Conservation (phyloP, 306 rosid genomes). For the Styphnolobium japonicum region DNA sequence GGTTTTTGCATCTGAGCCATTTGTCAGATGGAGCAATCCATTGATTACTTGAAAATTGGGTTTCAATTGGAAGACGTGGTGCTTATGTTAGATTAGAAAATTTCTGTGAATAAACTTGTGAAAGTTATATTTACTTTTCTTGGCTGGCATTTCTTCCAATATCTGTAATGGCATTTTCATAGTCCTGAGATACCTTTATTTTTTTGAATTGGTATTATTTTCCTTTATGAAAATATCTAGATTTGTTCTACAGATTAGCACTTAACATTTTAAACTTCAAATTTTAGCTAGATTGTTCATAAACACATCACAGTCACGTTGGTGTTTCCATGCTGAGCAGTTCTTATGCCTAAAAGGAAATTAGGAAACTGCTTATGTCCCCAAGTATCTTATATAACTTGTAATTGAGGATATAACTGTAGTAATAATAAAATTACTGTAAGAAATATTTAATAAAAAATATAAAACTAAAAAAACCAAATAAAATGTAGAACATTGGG, state of each 20-base stretch:
- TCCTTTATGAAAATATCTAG: background rate
- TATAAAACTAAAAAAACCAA: background rate
- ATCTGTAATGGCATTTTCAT: background rate
- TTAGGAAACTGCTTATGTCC: constrained; percentile 6
- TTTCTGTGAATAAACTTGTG: background rate
- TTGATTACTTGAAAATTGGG: background rate
- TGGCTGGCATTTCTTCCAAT: background rate
- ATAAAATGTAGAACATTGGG: background rate
- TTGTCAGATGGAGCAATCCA: background rate
- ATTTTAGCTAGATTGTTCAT: background rate
- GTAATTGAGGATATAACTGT: background rate
- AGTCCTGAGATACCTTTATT: background rate
- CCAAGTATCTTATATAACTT: constrained; percentile 11
- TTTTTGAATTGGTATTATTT: background rate
- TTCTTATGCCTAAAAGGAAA: constrained; percentile 4
- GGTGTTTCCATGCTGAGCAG: background rate
- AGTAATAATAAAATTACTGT: background rate
- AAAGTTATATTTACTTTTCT: constrained; percentile 18
- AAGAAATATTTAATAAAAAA: background rate
- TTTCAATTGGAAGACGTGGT: constrained; percentile 4
- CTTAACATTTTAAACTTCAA: background rate
- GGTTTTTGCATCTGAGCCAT: background rate
- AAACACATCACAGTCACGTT: background rate
- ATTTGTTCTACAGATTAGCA: background rate
- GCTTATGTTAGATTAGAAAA: background rate